Conservation (phyloP, 2,329 filamentous ascomycete genomes). For the Hymenoscyphus occultus region DNA sequence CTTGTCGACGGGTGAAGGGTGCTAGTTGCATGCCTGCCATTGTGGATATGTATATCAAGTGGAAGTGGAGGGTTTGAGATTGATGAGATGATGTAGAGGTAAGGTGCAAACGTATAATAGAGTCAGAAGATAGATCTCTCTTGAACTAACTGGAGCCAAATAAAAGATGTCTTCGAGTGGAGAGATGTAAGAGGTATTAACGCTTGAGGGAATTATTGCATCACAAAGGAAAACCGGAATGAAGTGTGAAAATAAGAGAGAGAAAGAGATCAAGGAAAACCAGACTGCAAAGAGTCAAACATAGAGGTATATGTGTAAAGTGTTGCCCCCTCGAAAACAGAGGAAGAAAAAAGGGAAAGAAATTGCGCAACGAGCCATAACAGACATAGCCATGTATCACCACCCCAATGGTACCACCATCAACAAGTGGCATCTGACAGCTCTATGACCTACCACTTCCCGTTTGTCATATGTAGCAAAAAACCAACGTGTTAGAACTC, state of each 20-base stretch:
- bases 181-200: not conserved
- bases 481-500: slow-evolving; percentile 21
- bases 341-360: not conserved
- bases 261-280: not conserved
- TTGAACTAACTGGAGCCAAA: not conserved
- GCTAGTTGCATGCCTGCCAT: slow-evolving; percentile 9
- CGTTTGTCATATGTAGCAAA: slow-evolving; percentile 24
- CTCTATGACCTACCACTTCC: slow-evolving; percentile 21
- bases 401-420: not conserved
- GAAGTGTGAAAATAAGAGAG: not conserved
- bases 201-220: not conserved
- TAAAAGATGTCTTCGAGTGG: not conserved
- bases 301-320: not conserved
- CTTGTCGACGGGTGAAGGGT: slow-evolving; percentile 5
- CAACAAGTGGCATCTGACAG: slow-evolving; percentile 19
- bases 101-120: not conserved
- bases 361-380: slow-evolving; percentile 6
- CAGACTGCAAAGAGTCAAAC: slow-evolving; percentile 5
- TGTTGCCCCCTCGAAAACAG: not conserved
- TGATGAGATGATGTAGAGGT: not conserved
- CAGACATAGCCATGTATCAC: slow-evolving; percentile 7
- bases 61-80: not conserved
- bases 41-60: not conserved
- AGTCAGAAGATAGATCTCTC: not conserved
- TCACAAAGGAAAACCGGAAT: not conserved